Evolutionary conservation across 1,139 yeast genomes (phyloP), one percentile per base, ranked within the genome.

Genomic region (Zygoascus hellenicus): DNA sequence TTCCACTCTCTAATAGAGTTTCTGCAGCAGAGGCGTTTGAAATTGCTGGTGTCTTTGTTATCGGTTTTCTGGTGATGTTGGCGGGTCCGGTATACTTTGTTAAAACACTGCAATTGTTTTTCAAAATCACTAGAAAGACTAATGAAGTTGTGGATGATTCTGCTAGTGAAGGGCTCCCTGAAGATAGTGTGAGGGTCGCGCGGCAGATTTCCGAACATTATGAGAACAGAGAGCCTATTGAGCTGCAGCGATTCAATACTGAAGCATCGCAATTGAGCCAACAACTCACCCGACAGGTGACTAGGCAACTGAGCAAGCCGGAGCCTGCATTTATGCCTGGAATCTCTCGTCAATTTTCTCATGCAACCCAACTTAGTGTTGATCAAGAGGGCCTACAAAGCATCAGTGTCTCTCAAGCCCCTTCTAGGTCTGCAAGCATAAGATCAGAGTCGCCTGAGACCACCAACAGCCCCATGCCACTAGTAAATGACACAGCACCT

Each of bases 41-140:
- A 48, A 85, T 85, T 36, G 88, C 85, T 1, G 92, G 80, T 0
- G 85, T 83, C 10, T 85, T 84, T 59, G 70, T 80, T 2, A 54
- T 82, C 37, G 92, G 94, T 0, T 80, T 81, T 58, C 49, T 80
- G 4, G 60, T 71, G 2, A 71, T 82, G 48, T 72, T 80, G 61
- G 70, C 72, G 0, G 59, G 75, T 14, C 65, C 78, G 63, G 78
- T 76, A 1, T 76, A 72, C 54, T 59, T 72, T 43, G 74, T 75
- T 2, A 60, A 71, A 53, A 60, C 63, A 2, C 57, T 76, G 36
- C 78, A 75, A 54, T 54, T 55, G 37, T 17, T 72, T 4, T 47
- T 69, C 42, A 66, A 69, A 1, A 59, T 60, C 11, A 57, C 64
- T 34, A 58, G 69, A 40, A 59, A 65, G 42, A 57, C 56, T 11